Base-by-base conservation (phyloP, 257 asterid genomes). In the Paraleonurus japonicus region DNA sequence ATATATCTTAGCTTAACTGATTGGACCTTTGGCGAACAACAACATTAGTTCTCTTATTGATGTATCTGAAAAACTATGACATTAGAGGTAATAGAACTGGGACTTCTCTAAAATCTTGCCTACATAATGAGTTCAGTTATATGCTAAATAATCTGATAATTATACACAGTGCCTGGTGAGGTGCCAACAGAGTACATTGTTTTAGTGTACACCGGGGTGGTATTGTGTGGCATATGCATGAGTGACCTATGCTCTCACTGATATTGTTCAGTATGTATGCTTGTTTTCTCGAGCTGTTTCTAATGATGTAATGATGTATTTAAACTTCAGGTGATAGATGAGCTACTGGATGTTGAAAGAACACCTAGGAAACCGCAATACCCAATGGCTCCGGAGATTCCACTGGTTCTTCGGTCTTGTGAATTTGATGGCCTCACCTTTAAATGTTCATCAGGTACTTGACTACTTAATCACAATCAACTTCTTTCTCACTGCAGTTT, bases 321-420 rank as follows among this genome's bases (percentile, higher is more conserved):
- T 26, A 65, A 63, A 45, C 64, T 80, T 73, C 72, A 91, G 99
- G 88, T 88, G 72, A 81, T 94, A 71, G 92, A 91, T 74, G 75
- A 79, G 61, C 81, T 94, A 43, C 87, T 94, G 77, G 93, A 94
- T 78, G 75, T 82, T 30, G 86, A 85, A 73, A 79, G 70, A 77
- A 85, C 89, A 32, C 90, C 93, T 64, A 92, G 88, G 84, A 94
- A 94, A 85, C 98, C 99, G 65, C 98, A 91, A 76, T 94, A 88
- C 75, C 75, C 35, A 69, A 85, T 94, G 98, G 96, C 99, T 77
- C 83, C 93, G 27, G 99, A 88, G 81, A 77, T 83, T 70, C 99
- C 98, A 50, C 79, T 94, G 72, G 96, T 94, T 81, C 98, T 94
- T 85, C 95, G 84, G 73, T 89, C 95, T 27, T 91, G 99, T 78